Base-by-base conservation (phyloP, 2,329 filamentous ascomycete genomes). In the Xylariaceae sp. region DNA sequence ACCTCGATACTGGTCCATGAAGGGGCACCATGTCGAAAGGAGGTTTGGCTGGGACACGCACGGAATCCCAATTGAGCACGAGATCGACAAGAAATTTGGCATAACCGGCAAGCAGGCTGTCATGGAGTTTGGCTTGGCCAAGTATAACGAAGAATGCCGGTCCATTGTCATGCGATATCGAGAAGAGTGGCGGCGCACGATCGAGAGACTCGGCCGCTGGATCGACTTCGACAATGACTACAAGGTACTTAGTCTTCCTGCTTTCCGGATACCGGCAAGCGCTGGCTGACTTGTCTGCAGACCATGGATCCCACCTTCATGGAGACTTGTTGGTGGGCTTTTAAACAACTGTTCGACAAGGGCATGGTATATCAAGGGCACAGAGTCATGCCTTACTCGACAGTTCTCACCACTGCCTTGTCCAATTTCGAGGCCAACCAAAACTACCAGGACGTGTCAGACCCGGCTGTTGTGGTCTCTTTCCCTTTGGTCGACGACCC, bases 171-270 rank as follows among this genome's bases (percentile, higher is more conserved):
- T 95, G 86, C 77, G 84, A 51, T 95, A 83, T 57, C 78, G 87
- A 9, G 61, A 70, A 12, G 90, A 95, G 58, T 96, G 90, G 90
- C 77, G 87, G 51, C 66, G 78, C 43, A 94, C 87, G 17, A 83
- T 95, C 50, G 87, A 94, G 54, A 72, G 90, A 41, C 64, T 96
- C 25, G 90, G 90, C 36, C 81, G 90, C 37, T 96, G 90, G 90
- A 92, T 95, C 51, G 90, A 95, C 61, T 95, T 96, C 50, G 90
- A 96, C 61, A 92, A 94, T 50, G 87, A 95, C 58, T 95, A 94
- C 69, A 94, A 94, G 77, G 79, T 79, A n/a, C 52, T 44, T 56
- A 31, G 29, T n/a, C 2, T 38, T 32, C 21, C 22, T 9, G 5
- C 6, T 12, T 15, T 16, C 9, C 9, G 15, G n/a, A 30, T 7